These are phyloP conservation scores for Aureobasidium mangrovei DNA, from an alignment of 2,329 filamentous ascomycete genomes.

Conservation along the genomic window DNA sequence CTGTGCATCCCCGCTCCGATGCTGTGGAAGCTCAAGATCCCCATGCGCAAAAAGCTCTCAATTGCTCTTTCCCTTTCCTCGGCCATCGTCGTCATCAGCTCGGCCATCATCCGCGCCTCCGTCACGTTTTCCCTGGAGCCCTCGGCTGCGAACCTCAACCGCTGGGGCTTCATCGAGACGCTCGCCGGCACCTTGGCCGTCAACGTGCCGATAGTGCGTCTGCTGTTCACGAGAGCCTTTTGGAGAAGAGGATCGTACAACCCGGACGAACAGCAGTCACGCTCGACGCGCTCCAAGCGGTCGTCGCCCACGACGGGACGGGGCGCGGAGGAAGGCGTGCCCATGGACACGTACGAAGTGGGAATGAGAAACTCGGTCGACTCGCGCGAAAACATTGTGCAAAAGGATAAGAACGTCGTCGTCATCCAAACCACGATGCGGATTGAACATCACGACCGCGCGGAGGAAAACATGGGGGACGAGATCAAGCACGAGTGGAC, in stretches of 20 bases:
- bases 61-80: constrained; percentile 27
- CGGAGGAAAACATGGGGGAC: no score
- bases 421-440: no score
- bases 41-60: constrained; percentile 25
- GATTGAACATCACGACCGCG: no score
- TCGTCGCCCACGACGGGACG: no score
- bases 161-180: constrained; percentile 32
- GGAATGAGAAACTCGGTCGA: no score
- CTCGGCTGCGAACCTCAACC: constrained; percentile 27
- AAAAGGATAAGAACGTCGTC: no score
- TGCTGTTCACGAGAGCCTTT: constrained; percentile 23
- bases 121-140: constrained; percentile 25
- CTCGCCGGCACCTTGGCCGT: constrained; percentile 29
- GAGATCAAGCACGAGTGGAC: no score
- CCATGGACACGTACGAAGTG: no score
- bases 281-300: no score
- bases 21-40: constrained; percentile 26
- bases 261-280: neutral
- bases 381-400: no score
- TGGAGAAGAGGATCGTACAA: constrained; percentile 17
- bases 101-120: constrained; percentile 27
- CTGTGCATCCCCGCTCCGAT: constrained; percentile 27
- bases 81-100: constrained; percentile 28
- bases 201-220: constrained; percentile 27
- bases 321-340: no score